These are phyloP conservation scores for Penicillium cosmopolitanum DNA, from an alignment of 495 filamentous ascomycete species.

Conservation along the genomic window DNA sequence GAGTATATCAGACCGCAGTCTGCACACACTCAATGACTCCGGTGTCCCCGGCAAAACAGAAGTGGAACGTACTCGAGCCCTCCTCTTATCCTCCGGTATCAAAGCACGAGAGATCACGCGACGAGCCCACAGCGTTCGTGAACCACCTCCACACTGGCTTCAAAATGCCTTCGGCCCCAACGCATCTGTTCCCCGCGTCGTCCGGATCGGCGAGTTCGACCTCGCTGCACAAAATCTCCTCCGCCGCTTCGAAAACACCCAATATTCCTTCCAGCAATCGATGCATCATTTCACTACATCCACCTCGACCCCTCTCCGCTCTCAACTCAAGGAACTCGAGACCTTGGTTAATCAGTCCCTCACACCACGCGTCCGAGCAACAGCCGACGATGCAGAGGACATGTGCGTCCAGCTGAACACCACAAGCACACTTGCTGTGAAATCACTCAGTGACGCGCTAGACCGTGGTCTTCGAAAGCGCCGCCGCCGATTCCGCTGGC, in stretches of 20 bases:
- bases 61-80: conserved; percentile 70
- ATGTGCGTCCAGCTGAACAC: conserved; percentile 74
- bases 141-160: conserved; percentile 46
- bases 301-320: conserved; percentile 47
- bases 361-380: conserved; percentile 63
- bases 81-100: conserved; percentile 81
- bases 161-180: conserved; percentile 30
- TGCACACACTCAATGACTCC: conserved; percentile 38
- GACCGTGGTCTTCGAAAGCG: conserved; percentile 71
- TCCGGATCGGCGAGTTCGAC: conserved; percentile 66
- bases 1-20: conserved; percentile 70
- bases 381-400: conserved; percentile 76
- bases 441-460: conserved; percentile 75
- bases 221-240: conserved; percentile 68
- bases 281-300: conserved; percentile 54
- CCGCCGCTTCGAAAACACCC: conserved; percentile 56
- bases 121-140: conserved; percentile 56
- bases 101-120: conserved; percentile 79
- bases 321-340: conserved; percentile 54
- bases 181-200: conserved; percentile 48
- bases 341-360: conserved; percentile 56
- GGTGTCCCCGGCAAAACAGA: conserved; percentile 59
- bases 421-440: conserved; percentile 73
- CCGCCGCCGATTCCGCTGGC: conserved; percentile 71
- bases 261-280: conserved; percentile 55